Conservation (phyloP, 2,329 filamentous ascomycete species). For the Aspergillus cejpii region DNA sequence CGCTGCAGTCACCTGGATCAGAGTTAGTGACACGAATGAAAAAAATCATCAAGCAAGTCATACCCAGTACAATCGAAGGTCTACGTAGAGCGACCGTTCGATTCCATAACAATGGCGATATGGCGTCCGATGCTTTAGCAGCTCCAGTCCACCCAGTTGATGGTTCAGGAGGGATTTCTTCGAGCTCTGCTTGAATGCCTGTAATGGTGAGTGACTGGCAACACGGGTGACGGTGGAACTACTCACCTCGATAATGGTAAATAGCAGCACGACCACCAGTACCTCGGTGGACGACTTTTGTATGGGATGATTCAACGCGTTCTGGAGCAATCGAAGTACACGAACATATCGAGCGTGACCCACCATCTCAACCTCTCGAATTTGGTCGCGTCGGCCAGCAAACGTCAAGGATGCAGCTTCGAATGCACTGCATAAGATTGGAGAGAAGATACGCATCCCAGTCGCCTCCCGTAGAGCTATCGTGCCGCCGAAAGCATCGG, state of each 20-base stretch:
- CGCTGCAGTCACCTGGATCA: constrained; percentile 20
- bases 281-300: constrained; percentile 21
- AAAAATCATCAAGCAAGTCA: background rate
- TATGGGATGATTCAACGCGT: constrained; percentile 14
- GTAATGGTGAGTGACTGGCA: background rate
- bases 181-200: constrained; percentile 25
- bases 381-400: constrained; percentile 16
- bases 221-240: background rate
- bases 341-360: constrained; percentile 19
- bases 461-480: constrained; percentile 22
- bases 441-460: constrained; percentile 21
- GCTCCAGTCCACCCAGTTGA: constrained; percentile 21
- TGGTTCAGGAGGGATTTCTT: constrained; percentile 22
- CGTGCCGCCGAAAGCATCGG: constrained; percentile 13
- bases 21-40: background rate
- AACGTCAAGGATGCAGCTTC: constrained; percentile 22
- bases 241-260: constrained; percentile 23
- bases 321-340: constrained; percentile 16
- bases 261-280: constrained; percentile 19
- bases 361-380: constrained; percentile 14
- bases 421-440: constrained; percentile 20
- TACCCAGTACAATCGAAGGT: constrained; percentile 27
- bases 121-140: constrained; percentile 18
- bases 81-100: constrained; percentile 23
- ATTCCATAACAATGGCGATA: constrained; percentile 23